Evolutionary conservation across 164 flowering plant species (phyloP).

Genomic region (Tinospora cordifolia): DNA sequence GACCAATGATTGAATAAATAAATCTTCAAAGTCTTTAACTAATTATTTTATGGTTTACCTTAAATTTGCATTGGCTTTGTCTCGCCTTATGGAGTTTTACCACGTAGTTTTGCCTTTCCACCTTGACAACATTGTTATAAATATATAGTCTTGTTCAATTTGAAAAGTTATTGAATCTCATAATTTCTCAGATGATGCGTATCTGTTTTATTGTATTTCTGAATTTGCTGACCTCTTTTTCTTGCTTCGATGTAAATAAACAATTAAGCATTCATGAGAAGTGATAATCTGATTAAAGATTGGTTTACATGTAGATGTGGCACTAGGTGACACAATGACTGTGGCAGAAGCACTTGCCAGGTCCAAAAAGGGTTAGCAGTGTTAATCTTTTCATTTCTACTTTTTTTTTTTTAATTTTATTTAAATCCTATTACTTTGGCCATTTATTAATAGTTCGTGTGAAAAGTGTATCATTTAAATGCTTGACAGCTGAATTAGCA

Average conservation of each 20-base stretch:
- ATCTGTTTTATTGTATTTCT: neutral
- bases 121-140: too few species aligned
- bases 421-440: neutral
- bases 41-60: too few species aligned
- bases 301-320: slow-evolving; percentile 46
- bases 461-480: neutral
- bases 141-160: neutral
- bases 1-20: too few species aligned
- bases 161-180: neutral
- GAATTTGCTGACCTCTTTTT: neutral
- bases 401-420: neutral
- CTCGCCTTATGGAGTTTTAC: too few species aligned
- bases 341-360: slow-evolving; percentile 88
- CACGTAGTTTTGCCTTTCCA: too few species aligned
- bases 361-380: slow-evolving; percentile 58
- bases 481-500: slow-evolving; percentile 43
- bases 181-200: neutral
- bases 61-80: too few species aligned
- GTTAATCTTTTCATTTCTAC: slow-evolving; percentile 6
- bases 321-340: slow-evolving; percentile 59
- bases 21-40: too few species aligned
- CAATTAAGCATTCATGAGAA: too few species aligned
- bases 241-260: neutral
- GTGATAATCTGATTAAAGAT: neutral
- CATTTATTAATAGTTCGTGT: neutral